Conservation (phyloP, 1,284 basidiomycete species). For the Apiotrichum sp. region DNA sequence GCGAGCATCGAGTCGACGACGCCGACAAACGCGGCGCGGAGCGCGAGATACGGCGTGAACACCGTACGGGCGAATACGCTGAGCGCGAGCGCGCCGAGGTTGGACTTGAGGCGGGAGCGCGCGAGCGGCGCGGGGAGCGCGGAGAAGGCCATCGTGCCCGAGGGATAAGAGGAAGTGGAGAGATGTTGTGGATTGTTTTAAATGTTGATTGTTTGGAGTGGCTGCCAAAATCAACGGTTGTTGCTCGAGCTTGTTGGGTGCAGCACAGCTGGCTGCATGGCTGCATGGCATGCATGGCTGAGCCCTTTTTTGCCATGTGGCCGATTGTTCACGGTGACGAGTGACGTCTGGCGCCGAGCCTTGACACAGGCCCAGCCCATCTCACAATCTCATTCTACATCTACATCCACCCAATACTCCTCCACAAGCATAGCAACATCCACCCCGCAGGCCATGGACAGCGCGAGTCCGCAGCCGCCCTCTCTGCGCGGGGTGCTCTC, state of each 20-base stretch:
- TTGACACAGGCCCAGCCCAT: no score
- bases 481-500: slow-evolving; percentile 4
- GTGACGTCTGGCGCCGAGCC: no score
- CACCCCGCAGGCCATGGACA: background rate
- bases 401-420: no score
- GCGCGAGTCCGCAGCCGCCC: background rate
- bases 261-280: no score
- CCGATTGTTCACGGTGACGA: no score
- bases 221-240: no score
- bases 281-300: no score
- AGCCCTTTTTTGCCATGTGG: no score
- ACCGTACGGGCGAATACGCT: slow-evolving; percentile 17
- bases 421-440: no score
- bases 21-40: slow-evolving; percentile 21
- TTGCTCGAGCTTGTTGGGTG: no score
- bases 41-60: slow-evolving; percentile 32
- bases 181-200: background rate
- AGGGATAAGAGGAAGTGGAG: background rate
- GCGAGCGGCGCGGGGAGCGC: slow-evolving; percentile 26
- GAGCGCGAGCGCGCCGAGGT: slow-evolving; percentile 31
- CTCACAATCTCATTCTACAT: no score
- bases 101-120: slow-evolving; percentile 32
- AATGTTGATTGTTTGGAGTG: no score
- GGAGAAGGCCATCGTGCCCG: background rate
- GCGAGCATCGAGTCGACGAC: slow-evolving; percentile 18